Evolutionary conservation across 1,284 basidiomycete genomes (phyloP).

Genomic region (Ustilago tritici): DNA sequence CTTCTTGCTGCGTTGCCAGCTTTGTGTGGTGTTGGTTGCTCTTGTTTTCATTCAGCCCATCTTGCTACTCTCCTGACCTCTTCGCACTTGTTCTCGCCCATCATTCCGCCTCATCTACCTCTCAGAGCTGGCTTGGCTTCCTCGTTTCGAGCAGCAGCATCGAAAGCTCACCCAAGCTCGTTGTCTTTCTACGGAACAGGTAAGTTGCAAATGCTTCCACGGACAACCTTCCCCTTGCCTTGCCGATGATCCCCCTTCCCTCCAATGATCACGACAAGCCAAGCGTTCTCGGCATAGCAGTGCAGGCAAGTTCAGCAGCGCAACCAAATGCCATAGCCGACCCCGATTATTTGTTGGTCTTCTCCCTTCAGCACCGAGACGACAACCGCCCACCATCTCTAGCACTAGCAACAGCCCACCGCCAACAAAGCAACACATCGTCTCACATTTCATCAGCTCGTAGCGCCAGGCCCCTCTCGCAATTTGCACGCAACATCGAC

Average conservation of each 20-base stretch:
- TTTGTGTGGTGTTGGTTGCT: constrained; percentile 1
- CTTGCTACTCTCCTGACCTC: background rate
- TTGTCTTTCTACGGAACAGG: constrained; percentile 24
- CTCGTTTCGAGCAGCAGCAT: constrained; percentile 38
- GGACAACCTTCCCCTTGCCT: constrained; percentile 5
- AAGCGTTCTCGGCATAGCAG: background rate
- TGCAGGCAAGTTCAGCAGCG: background rate
- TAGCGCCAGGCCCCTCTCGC: background rate
- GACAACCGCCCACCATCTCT: background rate
- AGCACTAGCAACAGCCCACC: background rate
- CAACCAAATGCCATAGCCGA: background rate
- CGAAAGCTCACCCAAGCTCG: background rate
- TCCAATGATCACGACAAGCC: background rate
- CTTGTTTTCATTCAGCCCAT: constrained; percentile 8
- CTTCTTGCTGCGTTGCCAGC: background rate
- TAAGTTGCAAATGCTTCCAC: constrained; percentile 21
- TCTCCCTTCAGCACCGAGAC: background rate
- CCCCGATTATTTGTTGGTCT: background rate
- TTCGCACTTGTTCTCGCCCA: constrained; percentile 16
- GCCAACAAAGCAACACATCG: background rate
- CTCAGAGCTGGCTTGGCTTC: constrained; percentile 31
- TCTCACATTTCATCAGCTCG: background rate
- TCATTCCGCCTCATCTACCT: constrained; percentile 30
- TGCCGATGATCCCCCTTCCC: background rate
- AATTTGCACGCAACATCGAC: background rate